phyloP scores from a whole-genome alignment of 176 grass and related monocot species.

The Urochloa ruziziensis region DNA sequence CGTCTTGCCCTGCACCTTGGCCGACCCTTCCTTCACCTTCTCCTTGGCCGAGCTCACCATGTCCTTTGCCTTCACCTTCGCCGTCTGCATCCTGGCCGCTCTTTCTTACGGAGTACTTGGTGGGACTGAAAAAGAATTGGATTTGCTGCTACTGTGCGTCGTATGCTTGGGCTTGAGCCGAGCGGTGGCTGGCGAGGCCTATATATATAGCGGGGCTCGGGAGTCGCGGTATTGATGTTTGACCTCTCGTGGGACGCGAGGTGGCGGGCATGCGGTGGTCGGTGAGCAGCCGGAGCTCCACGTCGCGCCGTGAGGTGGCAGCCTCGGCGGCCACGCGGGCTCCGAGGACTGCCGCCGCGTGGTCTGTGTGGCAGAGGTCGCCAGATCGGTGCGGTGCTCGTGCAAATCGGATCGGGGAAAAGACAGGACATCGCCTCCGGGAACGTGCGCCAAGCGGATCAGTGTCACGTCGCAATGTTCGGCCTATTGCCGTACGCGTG shows the following conservation, averaged over 20 bases:
- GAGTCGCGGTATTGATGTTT: neutral
- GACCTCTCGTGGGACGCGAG: neutral
- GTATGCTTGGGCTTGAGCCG: too few relatives aligned
- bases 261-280: conserved; percentile 19
- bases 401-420: too few relatives aligned
- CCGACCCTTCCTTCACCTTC: conserved; percentile 52
- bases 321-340: neutral
- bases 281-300: neutral
- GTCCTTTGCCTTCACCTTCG: conserved; percentile 66
- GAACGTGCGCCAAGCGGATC: neutral
- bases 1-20: conserved; percentile 41
- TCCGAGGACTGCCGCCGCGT: neutral
- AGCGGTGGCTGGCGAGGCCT: too few relatives aligned
- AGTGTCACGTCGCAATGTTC: neutral
- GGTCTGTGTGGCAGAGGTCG: neutral
- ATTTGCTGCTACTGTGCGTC: neutral
- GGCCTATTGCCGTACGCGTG: too few relatives aligned
- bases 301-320: conserved; percentile 38
- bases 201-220: neutral
- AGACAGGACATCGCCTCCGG: neutral
- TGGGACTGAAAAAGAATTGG: neutral
- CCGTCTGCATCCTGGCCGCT: conserved; percentile 40
- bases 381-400: neutral
- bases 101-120: too few relatives aligned
- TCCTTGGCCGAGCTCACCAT: conserved; percentile 54